These are phyloP conservation scores for Apophysomyces elegans DNA, from an alignment of 371 early-diverging fungal species.

Conservation along the genomic window DNA sequence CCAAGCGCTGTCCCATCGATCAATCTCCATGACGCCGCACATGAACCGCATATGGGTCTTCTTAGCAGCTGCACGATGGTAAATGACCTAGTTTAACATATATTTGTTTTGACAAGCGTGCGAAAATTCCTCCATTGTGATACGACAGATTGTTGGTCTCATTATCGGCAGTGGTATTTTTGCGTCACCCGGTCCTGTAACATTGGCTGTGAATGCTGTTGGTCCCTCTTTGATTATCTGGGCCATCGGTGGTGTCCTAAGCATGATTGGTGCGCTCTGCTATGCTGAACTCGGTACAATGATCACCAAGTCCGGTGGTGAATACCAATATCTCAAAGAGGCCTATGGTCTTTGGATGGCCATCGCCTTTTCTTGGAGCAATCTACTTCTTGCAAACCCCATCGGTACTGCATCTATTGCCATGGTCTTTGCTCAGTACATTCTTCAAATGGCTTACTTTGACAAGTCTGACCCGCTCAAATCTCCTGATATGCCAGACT, in stretches of 20 bases:
- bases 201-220: constrained; percentile 46
- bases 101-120: constrained; percentile 34
- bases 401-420: constrained; percentile 62
- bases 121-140: background rate
- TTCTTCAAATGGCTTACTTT: constrained; percentile 44
- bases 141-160: constrained; percentile 50
- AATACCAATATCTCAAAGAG: constrained; percentile 48
- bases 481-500: constrained; percentile 23
- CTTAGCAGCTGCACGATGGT: constrained; percentile 18
- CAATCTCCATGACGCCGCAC: background rate
- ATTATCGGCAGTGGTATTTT: constrained; percentile 69
- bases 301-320: constrained; percentile 57
- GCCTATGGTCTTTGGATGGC: constrained; percentile 37
- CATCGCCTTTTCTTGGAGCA: constrained; percentile 39
- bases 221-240: constrained; percentile 57
- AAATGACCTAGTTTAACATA: constrained; percentile 25
- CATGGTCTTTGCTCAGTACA: constrained; percentile 60
- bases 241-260: constrained; percentile 56
- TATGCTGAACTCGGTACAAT: constrained; percentile 72
- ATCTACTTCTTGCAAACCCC: constrained; percentile 35
- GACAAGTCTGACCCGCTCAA: constrained; percentile 20
- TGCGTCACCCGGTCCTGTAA: constrained; percentile 64
- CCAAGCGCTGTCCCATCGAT: constrained; percentile 5
- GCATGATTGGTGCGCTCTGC: constrained; percentile 59
- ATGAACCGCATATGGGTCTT: constrained; percentile 4